Evolutionary conservation across 2,329 filamentous ascomycete genomes (phyloP), one percentile per base, ranked within the genome.

Genomic region (Fusarium sp.): DNA sequence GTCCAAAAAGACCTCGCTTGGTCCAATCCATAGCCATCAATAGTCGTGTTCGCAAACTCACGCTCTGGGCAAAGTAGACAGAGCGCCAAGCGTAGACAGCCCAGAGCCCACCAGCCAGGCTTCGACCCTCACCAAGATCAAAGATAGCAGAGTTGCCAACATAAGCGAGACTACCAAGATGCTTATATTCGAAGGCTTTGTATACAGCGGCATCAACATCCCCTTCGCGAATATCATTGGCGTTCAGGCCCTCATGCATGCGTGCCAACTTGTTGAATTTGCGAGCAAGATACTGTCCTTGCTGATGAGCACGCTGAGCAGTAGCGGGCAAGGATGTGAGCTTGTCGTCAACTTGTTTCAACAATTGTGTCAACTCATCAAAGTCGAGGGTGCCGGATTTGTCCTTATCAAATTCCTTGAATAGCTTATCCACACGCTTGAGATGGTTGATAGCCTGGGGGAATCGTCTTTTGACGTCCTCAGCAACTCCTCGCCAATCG

Each of bases 1-100:
- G 88, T 74, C 96, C 96, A 84, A 99, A 99, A 26, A 99, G 82
- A 15, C 94, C 93, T 79, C 97, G 88, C 89, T 98, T 99, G n/a
- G 90, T 91, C 96, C 96, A 99, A 81, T 99, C 96, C 96, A 99
- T 98, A 20, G 94, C 94, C 81, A 99, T 86, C 77, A 99, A 82
- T 71, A 94, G 89, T 69, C 95, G 89, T 30, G 96, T 99, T 74
- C 96, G 86, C 65, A 98, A 87, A 81, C 95, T 98, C 50, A 99
- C 96, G 78, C 94, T 97, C 85, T 99, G 94, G 15, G 96, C 94
- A 84, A 99, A 99, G 83, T 99, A 99, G 17, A 98, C 92, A 71
- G 93, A 95, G 69, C 96, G 87, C 96, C 96, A 99, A 37, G 97
- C 89, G 80, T 99, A 99, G 52, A 98, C 95, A 1, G 95, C 96